A percentile compares a stretch with the other conserved stretches of the same genome.
phyloP scores from a whole-genome alignment of 2,329 filamentous ascomycete genomes.

The Xylariaceae sp. region DNA sequence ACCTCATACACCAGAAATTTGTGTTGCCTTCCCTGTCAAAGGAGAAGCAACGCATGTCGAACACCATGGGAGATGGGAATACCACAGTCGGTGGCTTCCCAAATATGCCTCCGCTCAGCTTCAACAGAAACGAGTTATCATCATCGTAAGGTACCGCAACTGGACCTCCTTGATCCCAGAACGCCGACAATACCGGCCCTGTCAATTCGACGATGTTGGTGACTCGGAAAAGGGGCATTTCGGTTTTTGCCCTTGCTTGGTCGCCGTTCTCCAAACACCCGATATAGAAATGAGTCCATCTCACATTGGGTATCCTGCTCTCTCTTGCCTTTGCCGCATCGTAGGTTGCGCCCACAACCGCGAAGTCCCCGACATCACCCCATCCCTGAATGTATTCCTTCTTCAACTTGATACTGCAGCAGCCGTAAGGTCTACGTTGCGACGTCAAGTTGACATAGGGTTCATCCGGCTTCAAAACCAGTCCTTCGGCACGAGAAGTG shows the following conservation, averaged over 20 bases:
- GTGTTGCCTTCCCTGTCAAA: conserved; percentile 69
- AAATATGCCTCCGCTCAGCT: conserved; percentile 44
- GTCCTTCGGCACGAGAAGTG: conserved; percentile 63
- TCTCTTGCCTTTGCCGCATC: conserved; percentile 57
- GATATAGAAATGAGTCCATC: conserved; percentile 77
- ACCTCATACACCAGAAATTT: conserved; percentile 68
- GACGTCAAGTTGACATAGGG: conserved; percentile 63
- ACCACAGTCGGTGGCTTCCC: conserved; percentile 43
- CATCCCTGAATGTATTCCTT: conserved; percentile 76
- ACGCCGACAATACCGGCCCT: conserved; percentile 43
- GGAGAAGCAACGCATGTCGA: conserved; percentile 73
- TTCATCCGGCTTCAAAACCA: conserved; percentile 74
- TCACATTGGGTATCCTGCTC: conserved; percentile 48
- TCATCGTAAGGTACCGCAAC: conserved; percentile 35
- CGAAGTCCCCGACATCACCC: conserved; percentile 79
- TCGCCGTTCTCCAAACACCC: conserved; percentile 69
- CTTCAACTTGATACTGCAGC: conserved; percentile 74
- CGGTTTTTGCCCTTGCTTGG: conserved; percentile 46
- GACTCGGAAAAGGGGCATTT: conserved; percentile 58
- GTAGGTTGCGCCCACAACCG: conserved; percentile 69
- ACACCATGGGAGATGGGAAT: conserved; percentile 68
- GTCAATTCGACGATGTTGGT: conserved; percentile 59
- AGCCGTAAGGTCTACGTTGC: conserved; percentile 35
- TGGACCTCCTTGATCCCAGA: conserved; percentile 46
- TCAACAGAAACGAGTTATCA: conserved; percentile 36